Base-by-base conservation (phyloP, 345 rosid genomes). In the Hibiscus mutabilis region DNA sequence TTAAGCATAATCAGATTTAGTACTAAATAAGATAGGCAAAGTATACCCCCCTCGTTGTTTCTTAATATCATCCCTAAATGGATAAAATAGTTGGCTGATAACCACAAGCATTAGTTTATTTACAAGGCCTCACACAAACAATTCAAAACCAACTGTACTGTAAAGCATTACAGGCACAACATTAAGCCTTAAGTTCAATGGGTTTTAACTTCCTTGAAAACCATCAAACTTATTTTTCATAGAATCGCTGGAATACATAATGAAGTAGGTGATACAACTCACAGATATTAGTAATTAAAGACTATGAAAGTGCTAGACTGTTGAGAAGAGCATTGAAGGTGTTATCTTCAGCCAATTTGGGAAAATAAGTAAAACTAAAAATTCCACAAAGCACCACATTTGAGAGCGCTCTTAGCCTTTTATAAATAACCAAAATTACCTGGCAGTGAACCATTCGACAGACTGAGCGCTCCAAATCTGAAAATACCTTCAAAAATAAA, bases 401-500 rank as follows among this genome's bases (percentile, higher is more conserved):
- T 29, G 5, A 56, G 73, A 58, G 1, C 4, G 11, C 42, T 62
- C 46, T 64, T 11, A 37, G 12, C 68, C 21, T 24, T 67, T 49
- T 24, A n/a, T 2, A 58, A 72, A 25, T 52, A 37, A n/a, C 52
- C 5, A 62, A 24, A 69, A 60, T 53, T 75, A 95, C 97, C 97
- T 95, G 99, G 52, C 84, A 84, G 72, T 95, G 93, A 71, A 95
- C 85, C 96, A 95, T 95, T 77, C 97, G 91, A 82, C 99, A 95
- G 9, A 76, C 96, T 18, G 99, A 95, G 56, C 96, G 91, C 80
- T 95, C 97, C 83, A 95, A 82, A 86, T 95, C 97, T 56, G 97
- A 92, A 84, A 95, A 83, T 10, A 92, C 99, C 97, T 95, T 89
- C 84, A 87, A 68, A 18, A 65, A 66, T 42, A 68, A 69, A 70